Conservation (phyloP, 805 yeast genomes). For the Spathaspora gorwiae region DNA sequence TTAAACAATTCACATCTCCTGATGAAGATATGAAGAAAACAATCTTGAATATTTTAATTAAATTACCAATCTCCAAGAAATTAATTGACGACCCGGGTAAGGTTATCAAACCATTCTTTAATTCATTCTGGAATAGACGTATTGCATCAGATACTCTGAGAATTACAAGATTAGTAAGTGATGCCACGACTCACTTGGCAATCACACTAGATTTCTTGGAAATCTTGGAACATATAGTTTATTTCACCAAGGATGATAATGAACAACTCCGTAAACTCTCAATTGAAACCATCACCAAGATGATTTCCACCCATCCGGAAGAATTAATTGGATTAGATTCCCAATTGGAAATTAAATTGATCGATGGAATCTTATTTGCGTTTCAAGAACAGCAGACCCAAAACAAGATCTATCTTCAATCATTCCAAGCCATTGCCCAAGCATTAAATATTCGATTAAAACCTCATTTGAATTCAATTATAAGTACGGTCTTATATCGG, state of each 20-base stretch:
- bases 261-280: slow-evolving; percentile 79
- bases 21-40: slow-evolving; percentile 56
- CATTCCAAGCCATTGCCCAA: slow-evolving; percentile 58
- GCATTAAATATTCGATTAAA: slow-evolving; percentile 61
- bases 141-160: slow-evolving; percentile 61
- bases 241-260: slow-evolving; percentile 71
- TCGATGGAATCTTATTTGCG: slow-evolving; percentile 78
- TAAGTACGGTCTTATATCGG: slow-evolving; percentile 68
- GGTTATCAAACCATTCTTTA: slow-evolving; percentile 59
- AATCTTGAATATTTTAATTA: slow-evolving; percentile 63
- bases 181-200: slow-evolving; percentile 66
- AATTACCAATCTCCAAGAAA: slow-evolving; percentile 58
- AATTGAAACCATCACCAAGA: slow-evolving; percentile 60
- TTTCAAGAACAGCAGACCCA: slow-evolving; percentile 71
- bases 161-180: slow-evolving; percentile 56
- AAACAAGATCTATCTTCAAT: slow-evolving; percentile 52
- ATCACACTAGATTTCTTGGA: slow-evolving; percentile 61
- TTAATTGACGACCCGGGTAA: slow-evolving; percentile 49
- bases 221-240: slow-evolving; percentile 53
- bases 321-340: slow-evolving; percentile 52
- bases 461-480: slow-evolving; percentile 69
- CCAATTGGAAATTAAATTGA: slow-evolving; percentile 56
- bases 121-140: slow-evolving; percentile 77
- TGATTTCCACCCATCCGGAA: slow-evolving; percentile 37
- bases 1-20: slow-evolving; percentile 72